phyloP scores from a whole-genome alignment of 164 flowering plant genomes.

The Warburgia ugandensis region DNA sequence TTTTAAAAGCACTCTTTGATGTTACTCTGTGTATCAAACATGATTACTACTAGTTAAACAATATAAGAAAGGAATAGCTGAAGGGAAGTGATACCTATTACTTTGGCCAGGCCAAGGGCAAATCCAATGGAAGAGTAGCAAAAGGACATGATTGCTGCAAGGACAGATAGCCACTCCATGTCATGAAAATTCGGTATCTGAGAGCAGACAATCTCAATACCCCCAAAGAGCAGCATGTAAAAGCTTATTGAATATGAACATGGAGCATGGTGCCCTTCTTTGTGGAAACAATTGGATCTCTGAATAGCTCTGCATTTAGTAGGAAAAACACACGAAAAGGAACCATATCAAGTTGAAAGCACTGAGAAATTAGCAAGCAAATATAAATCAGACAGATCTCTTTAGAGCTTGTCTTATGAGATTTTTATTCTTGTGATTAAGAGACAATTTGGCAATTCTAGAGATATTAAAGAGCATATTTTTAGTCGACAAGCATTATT shows the following conservation, averaged over 20 bases:
- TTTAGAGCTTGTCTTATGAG: neutral
- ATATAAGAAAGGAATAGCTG: no score
- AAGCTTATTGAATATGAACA: constrained; percentile 30
- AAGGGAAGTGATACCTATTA: constrained; percentile 22
- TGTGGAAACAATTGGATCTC: constrained; percentile 48
- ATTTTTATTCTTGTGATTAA: neutral
- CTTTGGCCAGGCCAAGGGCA: constrained; percentile 27
- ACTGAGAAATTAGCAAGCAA: neutral
- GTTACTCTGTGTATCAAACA: no score
- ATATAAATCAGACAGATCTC: neutral
- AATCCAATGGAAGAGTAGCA: constrained; percentile 25
- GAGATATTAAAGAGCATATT: neutral
- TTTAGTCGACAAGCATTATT: neutral
- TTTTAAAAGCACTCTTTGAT: no score
- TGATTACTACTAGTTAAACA: neutral
- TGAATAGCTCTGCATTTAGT: constrained; percentile 38
- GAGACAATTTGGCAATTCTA: no score
- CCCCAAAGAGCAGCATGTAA: constrained; percentile 51
- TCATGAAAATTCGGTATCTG: constrained; percentile 26
- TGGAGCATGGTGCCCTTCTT: constrained; percentile 31
- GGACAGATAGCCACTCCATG: constrained; percentile 21
- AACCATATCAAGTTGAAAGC: neutral
- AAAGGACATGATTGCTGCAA: constrained; percentile 30
- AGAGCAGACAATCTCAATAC: constrained; percentile 15
- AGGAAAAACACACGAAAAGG: neutral